phyloP scores from a whole-genome alignment of 345 rosid genomes.

The Heritiera fomes region DNA sequence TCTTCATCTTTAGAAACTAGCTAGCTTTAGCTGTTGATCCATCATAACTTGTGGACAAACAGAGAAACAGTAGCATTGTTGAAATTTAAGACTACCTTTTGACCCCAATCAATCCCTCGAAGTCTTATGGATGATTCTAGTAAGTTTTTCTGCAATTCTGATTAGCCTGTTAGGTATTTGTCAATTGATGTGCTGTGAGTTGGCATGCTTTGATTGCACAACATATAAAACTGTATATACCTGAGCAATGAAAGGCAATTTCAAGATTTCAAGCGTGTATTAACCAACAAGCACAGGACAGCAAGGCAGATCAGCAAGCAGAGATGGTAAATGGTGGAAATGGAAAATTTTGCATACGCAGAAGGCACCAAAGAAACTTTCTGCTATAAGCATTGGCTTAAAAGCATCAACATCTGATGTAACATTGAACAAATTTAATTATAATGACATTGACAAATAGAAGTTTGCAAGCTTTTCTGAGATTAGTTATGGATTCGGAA shows the following conservation, averaged over 20 bases:
- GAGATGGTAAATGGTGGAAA: constrained; percentile 3
- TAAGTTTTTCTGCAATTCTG: neutral
- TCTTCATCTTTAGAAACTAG: neutral
- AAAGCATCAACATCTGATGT: constrained; percentile 1
- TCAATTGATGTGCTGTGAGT: constrained; percentile 13
- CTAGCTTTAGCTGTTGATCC: neutral
- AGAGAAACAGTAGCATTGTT: neutral
- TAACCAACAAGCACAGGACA: constrained; percentile 9
- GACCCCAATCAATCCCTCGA: neutral
- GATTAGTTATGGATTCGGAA: neutral
- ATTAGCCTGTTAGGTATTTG: constrained; percentile 12
- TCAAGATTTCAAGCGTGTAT: neutral
- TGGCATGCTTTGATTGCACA: neutral
- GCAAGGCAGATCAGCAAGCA: neutral
- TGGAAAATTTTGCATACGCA: neutral
- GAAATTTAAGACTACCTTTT: neutral
- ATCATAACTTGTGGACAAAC: neutral
- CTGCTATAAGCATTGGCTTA: neutral
- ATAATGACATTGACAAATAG: neutral
- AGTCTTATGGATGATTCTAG: neutral
- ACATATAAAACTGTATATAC: neutral
- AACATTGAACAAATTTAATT: neutral
- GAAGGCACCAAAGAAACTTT: neutral
- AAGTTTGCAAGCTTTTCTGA: neutral
- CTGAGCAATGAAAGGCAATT: neutral